phyloP scores from a whole-genome alignment of 352 stramenopile species.

The Globisporangium abappressorium region DNA sequence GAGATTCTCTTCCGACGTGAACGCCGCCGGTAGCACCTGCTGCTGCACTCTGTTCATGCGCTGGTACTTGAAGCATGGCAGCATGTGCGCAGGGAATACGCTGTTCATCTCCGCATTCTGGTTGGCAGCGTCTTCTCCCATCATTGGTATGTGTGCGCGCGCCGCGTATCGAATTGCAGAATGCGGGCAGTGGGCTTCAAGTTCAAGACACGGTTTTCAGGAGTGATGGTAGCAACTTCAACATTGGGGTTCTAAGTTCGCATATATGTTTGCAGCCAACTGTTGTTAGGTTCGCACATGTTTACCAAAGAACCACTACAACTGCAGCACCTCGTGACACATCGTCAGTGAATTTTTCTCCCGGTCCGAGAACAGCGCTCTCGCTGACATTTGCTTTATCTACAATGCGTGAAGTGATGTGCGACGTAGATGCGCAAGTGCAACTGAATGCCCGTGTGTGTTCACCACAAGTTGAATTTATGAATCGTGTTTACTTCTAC shows the following conservation, averaged over 20 bases:
- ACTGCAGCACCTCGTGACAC: too few species aligned
- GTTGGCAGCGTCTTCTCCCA: not conserved
- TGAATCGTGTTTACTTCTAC: not conserved
- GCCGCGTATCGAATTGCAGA: slow-evolving; percentile 10
- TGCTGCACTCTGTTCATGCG: slow-evolving; percentile 44
- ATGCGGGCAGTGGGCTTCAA: slow-evolving; percentile 5
- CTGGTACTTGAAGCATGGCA: slow-evolving; percentile 41
- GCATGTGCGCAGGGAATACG: slow-evolving; percentile 34
- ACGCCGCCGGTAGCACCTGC: slow-evolving; percentile 34
- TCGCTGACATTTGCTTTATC: too few species aligned
- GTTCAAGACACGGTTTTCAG: not conserved
- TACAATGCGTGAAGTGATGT: too few species aligned
- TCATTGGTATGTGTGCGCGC: slow-evolving; percentile 2
- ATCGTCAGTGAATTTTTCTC: too few species aligned
- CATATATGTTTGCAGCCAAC: not conserved
- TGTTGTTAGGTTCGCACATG: not conserved
- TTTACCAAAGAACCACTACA: too few species aligned
- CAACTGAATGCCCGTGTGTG: not conserved
- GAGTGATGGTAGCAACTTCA: slow-evolving; percentile 61
- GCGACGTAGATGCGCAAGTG: too few species aligned
- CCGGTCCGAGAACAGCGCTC: too few species aligned
- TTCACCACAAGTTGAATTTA: not conserved
- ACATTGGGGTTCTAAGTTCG: slow-evolving; percentile 13
- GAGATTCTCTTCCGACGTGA: slow-evolving; percentile 29
- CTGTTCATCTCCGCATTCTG: slow-evolving; percentile 18